Conservation (phyloP, 1,284 basidiomycete genomes). For the Ceratobasidium sp. region DNA sequence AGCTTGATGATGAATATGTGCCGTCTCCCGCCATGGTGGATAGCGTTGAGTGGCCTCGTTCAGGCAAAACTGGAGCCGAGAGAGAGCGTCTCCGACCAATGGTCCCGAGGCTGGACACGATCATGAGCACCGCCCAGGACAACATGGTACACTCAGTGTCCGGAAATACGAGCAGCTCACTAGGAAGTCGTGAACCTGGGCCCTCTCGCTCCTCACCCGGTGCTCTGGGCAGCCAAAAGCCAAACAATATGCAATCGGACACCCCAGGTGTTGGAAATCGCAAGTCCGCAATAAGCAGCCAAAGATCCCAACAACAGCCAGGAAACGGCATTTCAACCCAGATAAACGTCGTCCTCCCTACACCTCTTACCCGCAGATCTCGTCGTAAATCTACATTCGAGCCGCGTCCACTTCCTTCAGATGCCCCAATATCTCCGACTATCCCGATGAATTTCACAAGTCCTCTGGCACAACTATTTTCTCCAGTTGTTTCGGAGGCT, state of each 20-base stretch:
- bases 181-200: neutral
- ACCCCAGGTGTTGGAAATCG: neutral
- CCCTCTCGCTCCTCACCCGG: neutral
- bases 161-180: neutral
- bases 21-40: slow-evolving; percentile 49
- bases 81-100: slow-evolving; percentile 43
- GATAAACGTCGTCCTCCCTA: slow-evolving; percentile 20
- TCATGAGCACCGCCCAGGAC: slow-evolving; percentile 34
- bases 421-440: neutral
- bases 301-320: neutral
- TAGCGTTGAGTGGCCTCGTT: slow-evolving; percentile 61
- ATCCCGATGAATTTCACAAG: slow-evolving; percentile 50
- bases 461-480: slow-evolving; percentile 76
- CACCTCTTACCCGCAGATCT: neutral
- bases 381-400: slow-evolving; percentile 26
- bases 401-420: slow-evolving; percentile 19
- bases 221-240: neutral
- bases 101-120: slow-evolving; percentile 33
- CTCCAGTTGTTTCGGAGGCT: slow-evolving; percentile 57
- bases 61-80: slow-evolving; percentile 47
- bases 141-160: slow-evolving; percentile 19
- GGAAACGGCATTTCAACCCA: neutral
- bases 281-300: slow-evolving; percentile 45
- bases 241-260: slow-evolving; percentile 3
- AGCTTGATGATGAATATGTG: slow-evolving; percentile 73